Percentiles rank a stretch among this genome's conserved stretches.
phyloP scores from a whole-genome alignment of 164 flowering plant species.

The Tinospora cordifolia region DNA sequence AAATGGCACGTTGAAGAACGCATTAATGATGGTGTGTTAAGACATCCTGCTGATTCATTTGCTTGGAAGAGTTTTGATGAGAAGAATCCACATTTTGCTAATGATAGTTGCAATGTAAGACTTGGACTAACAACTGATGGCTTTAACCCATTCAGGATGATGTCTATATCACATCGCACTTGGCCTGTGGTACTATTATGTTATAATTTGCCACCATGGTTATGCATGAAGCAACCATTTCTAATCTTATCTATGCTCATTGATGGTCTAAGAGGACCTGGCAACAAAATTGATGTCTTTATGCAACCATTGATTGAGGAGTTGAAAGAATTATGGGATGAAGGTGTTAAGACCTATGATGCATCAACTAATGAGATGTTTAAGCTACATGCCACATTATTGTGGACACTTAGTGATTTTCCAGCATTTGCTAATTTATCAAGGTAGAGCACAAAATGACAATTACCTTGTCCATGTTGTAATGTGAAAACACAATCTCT shows the following conservation, averaged over 20 bases:
- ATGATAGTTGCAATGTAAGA: neutral
- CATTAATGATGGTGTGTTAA: neutral
- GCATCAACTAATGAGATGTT: neutral
- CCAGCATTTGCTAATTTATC: neutral
- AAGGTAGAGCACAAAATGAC: neutral
- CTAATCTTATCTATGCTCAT: neutral
- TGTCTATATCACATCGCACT: neutral
- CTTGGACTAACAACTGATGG: neutral
- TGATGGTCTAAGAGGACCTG: neutral
- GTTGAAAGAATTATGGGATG: neutral
- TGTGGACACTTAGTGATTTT: neutral
- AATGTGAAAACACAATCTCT: neutral
- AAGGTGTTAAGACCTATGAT: neutral
- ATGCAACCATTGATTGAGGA: neutral
- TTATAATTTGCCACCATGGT: neutral
- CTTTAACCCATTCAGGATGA: neutral
- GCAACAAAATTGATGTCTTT: neutral
- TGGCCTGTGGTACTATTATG: neutral
- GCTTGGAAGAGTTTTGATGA: neutral
- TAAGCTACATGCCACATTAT: neutral
- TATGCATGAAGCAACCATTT: constrained; percentile 1
- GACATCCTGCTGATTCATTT: neutral
- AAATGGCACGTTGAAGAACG: neutral
- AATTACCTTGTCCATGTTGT: neutral
- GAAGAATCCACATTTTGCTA: neutral